phyloP scores from a whole-genome alignment of 345 rosid species.

The Adansonia digitata region DNA sequence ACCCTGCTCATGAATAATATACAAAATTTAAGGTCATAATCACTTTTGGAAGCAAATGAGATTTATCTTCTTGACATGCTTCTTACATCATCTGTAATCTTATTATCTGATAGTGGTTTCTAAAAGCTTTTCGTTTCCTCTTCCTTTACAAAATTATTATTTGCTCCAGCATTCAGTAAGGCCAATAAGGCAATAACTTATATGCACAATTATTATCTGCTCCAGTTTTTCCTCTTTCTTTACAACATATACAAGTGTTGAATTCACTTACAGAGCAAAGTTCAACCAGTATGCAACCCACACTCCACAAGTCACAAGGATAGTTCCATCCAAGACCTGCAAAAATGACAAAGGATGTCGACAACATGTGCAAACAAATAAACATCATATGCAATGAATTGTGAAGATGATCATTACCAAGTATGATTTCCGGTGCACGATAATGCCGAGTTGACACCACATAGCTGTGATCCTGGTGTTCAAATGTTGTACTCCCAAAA shows the following conservation, averaged over 20 bases:
- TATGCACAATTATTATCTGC: too few relatives aligned
- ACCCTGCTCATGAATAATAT: slow-evolving; percentile 38
- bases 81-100: neutral
- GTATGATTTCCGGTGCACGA: slow-evolving; percentile 76
- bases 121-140: neutral
- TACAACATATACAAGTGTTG: too few relatives aligned
- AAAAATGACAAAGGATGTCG: neutral
- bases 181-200: neutral
- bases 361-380: neutral
- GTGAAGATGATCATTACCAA: slow-evolving; percentile 42
- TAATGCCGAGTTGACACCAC: slow-evolving; percentile 79
- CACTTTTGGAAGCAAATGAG: neutral
- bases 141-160: neutral
- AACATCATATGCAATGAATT: neutral
- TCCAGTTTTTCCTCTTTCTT: too few relatives aligned
- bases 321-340: slow-evolving; percentile 81
- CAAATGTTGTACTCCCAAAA: slow-evolving; percentile 78
- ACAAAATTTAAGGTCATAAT: neutral
- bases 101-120: neutral
- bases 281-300: slow-evolving; percentile 77
- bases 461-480: slow-evolving; percentile 74
- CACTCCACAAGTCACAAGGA: slow-evolving; percentile 75
- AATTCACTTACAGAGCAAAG: slow-evolving; percentile 62
- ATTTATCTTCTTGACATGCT: neutral
- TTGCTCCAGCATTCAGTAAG: neutral